These are phyloP conservation scores for Lindgomyces ingoldianus DNA, from an alignment of 495 filamentous ascomycete genomes.

Conservation along the genomic window DNA sequence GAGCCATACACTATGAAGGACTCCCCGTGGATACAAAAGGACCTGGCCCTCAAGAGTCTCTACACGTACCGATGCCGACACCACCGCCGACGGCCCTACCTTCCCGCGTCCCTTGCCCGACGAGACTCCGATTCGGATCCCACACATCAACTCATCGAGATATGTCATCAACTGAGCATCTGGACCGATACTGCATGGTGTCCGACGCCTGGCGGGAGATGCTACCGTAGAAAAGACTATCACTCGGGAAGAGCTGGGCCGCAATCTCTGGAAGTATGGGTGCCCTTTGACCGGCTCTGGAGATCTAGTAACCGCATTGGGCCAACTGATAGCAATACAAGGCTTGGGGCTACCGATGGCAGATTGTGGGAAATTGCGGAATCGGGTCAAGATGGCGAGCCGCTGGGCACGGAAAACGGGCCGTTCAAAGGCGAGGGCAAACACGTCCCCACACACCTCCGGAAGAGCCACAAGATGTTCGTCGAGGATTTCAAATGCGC, in stretches of 20 bases:
- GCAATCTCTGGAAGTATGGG: constrained; percentile 60
- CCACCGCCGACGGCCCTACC: constrained; percentile 60
- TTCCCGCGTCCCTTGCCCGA: constrained; percentile 56
- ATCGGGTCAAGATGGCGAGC: constrained; percentile 57
- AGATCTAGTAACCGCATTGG: constrained; percentile 62
- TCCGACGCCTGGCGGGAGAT: constrained; percentile 60
- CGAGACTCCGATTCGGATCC: constrained; percentile 64
- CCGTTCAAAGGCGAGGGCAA: constrained; percentile 57
- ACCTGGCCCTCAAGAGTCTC: constrained; percentile 60
- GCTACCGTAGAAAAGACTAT: constrained; percentile 60
- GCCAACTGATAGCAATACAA: constrained; percentile 39
- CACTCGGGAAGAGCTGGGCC: constrained; percentile 55
- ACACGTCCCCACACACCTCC: constrained; percentile 55
- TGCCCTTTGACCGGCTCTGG: constrained; percentile 66
- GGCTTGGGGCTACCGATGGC: constrained; percentile 45
- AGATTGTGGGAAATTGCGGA: constrained; percentile 63
- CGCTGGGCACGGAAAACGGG: constrained; percentile 53
- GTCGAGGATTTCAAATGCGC: constrained; percentile 58
- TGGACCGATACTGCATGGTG: constrained; percentile 69
- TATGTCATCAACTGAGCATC: constrained; percentile 61
- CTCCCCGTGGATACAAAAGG: constrained; percentile 51
- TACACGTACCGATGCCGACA: constrained; percentile 64
- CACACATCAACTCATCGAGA: constrained; percentile 63
- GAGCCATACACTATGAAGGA: constrained; percentile 27
- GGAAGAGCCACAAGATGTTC: constrained; percentile 57